These are phyloP conservation scores for Meredithiella fracta DNA, from an alignment of 2,329 filamentous ascomycete species.

Conservation along the genomic window DNA sequence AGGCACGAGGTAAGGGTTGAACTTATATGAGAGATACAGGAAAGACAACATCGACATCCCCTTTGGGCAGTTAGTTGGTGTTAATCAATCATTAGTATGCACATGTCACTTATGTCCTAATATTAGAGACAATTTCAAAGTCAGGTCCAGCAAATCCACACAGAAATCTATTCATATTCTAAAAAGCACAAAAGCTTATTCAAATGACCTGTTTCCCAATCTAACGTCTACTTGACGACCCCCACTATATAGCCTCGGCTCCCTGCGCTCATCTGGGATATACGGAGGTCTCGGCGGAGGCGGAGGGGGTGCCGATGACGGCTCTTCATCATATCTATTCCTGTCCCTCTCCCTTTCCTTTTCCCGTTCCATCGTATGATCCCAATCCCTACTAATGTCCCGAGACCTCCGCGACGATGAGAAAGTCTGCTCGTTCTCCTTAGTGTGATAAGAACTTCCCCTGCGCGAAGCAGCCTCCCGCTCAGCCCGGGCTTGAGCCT, in stretches of 20 bases:
- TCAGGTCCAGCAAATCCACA: too few species aligned
- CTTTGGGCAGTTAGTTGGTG: background rate
- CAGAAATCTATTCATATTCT: background rate
- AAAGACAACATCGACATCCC: background rate
- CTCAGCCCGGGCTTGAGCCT: background rate
- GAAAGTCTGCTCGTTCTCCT: conserved; percentile 4
- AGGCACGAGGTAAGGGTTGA: background rate
- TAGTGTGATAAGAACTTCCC: conserved; percentile 8
- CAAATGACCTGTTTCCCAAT: background rate
- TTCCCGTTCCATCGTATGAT: background rate
- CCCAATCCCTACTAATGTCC: conserved; percentile 4
- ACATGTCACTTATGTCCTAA: background rate
- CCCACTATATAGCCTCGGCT: conserved; percentile 10
- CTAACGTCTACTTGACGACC: conserved; percentile 3
- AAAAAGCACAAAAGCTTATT: background rate
- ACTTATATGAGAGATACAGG: too few species aligned
- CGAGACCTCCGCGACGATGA: conserved; percentile 7
- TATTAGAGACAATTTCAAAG: too few species aligned
- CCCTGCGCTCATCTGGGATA: conserved; percentile 8
- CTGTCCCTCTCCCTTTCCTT: conserved; percentile 1
- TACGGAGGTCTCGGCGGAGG: conserved; percentile 13
- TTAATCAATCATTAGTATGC: background rate
- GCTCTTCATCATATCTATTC: conserved; percentile 6
- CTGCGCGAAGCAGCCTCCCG: conserved; percentile 8
- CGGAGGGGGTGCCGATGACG: conserved; percentile 5